Percentiles rank a stretch among this genome's conserved stretches.
Conservation (phyloP, 352 stramenopile species). For the Phytophthora megakarya region DNA sequence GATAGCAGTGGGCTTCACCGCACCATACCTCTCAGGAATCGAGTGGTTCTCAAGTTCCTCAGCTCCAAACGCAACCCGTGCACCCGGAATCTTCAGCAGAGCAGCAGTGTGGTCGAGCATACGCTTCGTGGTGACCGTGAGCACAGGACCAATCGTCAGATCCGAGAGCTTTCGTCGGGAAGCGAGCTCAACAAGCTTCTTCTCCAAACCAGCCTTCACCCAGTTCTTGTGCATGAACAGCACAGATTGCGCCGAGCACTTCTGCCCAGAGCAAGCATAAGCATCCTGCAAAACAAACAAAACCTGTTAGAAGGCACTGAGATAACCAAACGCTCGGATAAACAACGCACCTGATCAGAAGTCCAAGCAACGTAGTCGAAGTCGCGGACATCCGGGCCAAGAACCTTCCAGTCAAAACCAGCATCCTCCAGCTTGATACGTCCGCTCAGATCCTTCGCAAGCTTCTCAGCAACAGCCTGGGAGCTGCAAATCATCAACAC, state of each 20-base stretch:
- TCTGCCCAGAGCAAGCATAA: constrained; percentile 98
- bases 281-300: constrained; percentile 77
- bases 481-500: constrained; percentile 49
- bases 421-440: constrained; percentile 97
- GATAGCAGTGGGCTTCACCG: constrained; percentile 97
- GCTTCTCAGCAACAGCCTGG: constrained; percentile 92
- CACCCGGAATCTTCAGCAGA: constrained; percentile 93
- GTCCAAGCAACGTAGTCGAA: constrained; percentile 98
- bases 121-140: constrained; percentile 96
- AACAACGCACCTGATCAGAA: constrained; percentile 89
- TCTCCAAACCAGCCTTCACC: constrained; percentile 89
- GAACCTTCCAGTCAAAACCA: constrained; percentile 98
- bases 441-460: constrained; percentile 91
- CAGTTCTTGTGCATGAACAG: constrained; percentile 99
- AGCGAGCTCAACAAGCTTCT: constrained; percentile 93
- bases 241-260: constrained; percentile 98
- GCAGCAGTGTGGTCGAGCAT: constrained; percentile 94
- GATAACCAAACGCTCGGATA: not conserved
- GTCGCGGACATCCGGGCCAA: constrained; percentile 95
- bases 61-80: constrained; percentile 95
- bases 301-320: constrained; percentile 4
- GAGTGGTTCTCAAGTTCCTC: constrained; percentile 93
- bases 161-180: constrained; percentile 91
- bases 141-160: constrained; percentile 96
- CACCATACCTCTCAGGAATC: constrained; percentile 96